A percentile compares a stretch with the other conserved stretches of the same genome.
Evolutionary conservation across 208 protist species (phyloP).

Genomic region (Acanthamoeba polyphaga): DNA sequence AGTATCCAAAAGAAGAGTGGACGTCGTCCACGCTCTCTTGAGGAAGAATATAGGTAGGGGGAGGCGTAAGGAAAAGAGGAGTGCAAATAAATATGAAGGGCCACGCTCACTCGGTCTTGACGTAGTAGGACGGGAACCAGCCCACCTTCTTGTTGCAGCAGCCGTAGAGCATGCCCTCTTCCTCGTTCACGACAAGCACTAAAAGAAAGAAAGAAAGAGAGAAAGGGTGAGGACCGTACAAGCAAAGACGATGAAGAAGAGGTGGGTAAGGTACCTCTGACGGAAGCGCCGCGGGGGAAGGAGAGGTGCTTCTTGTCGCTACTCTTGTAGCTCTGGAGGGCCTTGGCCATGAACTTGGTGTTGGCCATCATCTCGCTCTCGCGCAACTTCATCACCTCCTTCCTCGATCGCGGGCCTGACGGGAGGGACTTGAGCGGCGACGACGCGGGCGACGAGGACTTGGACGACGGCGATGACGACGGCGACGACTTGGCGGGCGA

Average conservation of each 20-base stretch:
- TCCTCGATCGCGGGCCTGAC: conserved; percentile 29
- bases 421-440: conserved; percentile 7
- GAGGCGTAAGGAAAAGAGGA: too few species aligned
- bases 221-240: too few species aligned
- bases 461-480: neutral
- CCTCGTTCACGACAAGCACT: conserved; percentile 21
- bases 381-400: conserved; percentile 34
- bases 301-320: conserved; percentile 51
- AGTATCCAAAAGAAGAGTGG: too few species aligned
- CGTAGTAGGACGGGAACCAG: conserved; percentile 54
- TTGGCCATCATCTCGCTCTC: conserved; percentile 19
- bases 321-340: conserved; percentile 51
- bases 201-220: neutral
- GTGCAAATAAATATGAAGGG: too few species aligned
- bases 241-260: neutral
- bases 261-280: neutral
- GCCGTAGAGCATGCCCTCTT: conserved; percentile 21
- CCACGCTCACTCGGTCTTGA: neutral
- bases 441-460: neutral
- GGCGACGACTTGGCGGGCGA: neutral
- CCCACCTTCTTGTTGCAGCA: conserved; percentile 57
- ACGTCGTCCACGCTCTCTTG: too few species aligned
- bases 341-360: conserved; percentile 52
- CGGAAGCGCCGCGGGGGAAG: conserved; percentile 37
- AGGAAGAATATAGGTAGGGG: too few species aligned